Percentiles rank a stretch among this genome's conserved stretches.
These are phyloP conservation scores for Hirschfeldia incana DNA, from an alignment of 345 rosid species.

Conservation along the genomic window DNA sequence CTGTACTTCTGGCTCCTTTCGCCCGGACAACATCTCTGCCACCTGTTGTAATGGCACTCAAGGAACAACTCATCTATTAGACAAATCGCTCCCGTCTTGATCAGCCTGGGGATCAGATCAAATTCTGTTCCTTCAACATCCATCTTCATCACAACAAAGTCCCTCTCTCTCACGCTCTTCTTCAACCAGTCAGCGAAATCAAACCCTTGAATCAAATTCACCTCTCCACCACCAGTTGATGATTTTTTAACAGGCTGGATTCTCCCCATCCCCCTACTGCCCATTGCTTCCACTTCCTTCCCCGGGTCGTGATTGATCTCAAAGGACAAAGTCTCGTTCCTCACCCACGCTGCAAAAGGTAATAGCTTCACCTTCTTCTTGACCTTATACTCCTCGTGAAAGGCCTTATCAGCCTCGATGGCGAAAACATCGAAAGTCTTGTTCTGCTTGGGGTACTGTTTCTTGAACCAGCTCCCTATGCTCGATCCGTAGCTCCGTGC, in stretches of 20 bases:
- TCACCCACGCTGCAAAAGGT: constrained; percentile 98
- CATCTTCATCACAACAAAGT: constrained; percentile 99
- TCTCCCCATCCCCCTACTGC: constrained; percentile 98
- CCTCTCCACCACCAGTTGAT: constrained; percentile 45
- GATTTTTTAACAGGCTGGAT: constrained; percentile 62
- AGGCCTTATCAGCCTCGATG: constrained; percentile 77
- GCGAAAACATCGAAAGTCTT: constrained; percentile 87
- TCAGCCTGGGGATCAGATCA: constrained; percentile 79
- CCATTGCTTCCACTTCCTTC: constrained; percentile 56
- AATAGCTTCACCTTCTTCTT: constrained; percentile 63
- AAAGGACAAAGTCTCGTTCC: constrained; percentile 83
- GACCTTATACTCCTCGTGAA: constrained; percentile 61
- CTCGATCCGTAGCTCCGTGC: constrained; percentile 97
- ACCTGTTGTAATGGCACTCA: constrained; percentile 95
- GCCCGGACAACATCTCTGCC: constrained; percentile 99
- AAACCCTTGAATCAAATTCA: constrained; percentile 76
- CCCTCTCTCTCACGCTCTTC: constrained; percentile 67
- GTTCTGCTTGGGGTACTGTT: constrained; percentile 94
- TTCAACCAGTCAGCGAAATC: constrained; percentile 95
- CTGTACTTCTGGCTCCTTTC: constrained; percentile 84
- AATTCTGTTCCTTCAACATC: constrained; percentile 99
- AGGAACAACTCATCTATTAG: constrained; percentile 89
- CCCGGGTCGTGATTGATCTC: constrained; percentile 85
- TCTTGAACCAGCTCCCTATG: constrained; percentile 94
- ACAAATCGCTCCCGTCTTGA: constrained; percentile 86